Evolutionary conservation across 495 filamentous ascomycete species (phyloP).

Genomic region (Daldinia concentrica): DNA sequence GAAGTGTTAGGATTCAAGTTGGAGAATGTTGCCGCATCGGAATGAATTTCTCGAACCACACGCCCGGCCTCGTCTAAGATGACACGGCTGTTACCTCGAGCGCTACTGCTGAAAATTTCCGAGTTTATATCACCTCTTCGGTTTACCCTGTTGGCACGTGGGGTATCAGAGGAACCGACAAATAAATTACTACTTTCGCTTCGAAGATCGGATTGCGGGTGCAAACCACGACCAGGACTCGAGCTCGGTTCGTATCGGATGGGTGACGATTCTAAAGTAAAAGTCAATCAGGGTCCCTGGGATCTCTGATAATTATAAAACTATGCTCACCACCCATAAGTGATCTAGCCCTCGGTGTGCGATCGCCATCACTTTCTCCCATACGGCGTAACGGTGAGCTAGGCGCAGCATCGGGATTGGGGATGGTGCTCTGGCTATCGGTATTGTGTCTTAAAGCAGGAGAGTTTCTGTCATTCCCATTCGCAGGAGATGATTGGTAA

Average conservation of each 20-base stretch:
- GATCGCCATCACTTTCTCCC: constrained; percentile 58
- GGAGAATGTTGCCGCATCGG: constrained; percentile 85
- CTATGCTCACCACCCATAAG: constrained; percentile 69
- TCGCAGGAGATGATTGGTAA: constrained; percentile 79
- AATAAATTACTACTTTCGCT: constrained; percentile 90
- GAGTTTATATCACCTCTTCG: constrained; percentile 87
- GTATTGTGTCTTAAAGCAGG: constrained; percentile 64
- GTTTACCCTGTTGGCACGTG: constrained; percentile 54
- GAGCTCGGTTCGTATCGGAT: constrained; percentile 89
- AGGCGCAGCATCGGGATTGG: constrained; percentile 62
- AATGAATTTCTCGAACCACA: constrained; percentile 68
- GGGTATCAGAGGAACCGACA: constrained; percentile 68
- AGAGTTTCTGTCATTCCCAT: constrained; percentile 53
- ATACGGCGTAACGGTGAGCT: constrained; percentile 74
- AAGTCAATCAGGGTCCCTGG: constrained; percentile 23
- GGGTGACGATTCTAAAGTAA: constrained; percentile 79
- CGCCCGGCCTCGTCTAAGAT: constrained; percentile 85
- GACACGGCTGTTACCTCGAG: constrained; percentile 71
- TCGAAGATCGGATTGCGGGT: constrained; percentile 69
- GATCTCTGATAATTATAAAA: neutral
- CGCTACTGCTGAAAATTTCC: constrained; percentile 72
- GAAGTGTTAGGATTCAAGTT: constrained; percentile 89
- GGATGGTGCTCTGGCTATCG: constrained; percentile 64
- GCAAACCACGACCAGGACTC: constrained; percentile 71
- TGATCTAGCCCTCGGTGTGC: constrained; percentile 74